Evolutionary conservation across 306 rosid genomes (phyloP).

Genomic region (Quercus suber): DNA sequence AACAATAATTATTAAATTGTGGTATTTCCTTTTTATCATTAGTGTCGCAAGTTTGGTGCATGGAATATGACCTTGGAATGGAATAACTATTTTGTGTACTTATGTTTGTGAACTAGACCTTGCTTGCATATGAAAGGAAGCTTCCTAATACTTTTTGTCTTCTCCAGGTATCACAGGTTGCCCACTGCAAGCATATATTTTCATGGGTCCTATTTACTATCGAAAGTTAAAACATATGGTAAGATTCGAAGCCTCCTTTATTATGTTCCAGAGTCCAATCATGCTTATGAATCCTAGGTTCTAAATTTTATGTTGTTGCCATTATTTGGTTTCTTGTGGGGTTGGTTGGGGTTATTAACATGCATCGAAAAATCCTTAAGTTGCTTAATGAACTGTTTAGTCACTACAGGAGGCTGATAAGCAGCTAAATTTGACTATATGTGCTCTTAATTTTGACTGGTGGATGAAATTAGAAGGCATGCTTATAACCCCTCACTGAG

Average conservation of each 20-base stretch:
- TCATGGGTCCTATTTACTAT: conserved; percentile 99
- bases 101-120: background rate
- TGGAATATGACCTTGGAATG: background rate
- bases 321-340: background rate
- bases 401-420: background rate
- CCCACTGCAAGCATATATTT: conserved; percentile 93
- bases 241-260: conserved; percentile 20
- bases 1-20: background rate
- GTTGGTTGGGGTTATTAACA: background rate
- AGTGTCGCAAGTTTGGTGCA: background rate
- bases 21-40: background rate
- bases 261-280: background rate
- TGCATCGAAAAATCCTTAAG: background rate
- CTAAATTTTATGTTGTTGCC: background rate
- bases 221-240: conserved; percentile 97
- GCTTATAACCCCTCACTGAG: background rate
- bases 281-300: background rate
- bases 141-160: conserved; percentile 14
- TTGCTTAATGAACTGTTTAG: background rate
- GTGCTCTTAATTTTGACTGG: background rate
- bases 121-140: background rate
- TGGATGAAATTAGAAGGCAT: background rate
- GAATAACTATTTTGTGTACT: background rate
- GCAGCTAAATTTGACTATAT: background rate
- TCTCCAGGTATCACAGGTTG: conserved; percentile 87